phyloP scores from a whole-genome alignment of 2,329 filamentous ascomycete genomes.

The Claviceps pazoutovae region DNA sequence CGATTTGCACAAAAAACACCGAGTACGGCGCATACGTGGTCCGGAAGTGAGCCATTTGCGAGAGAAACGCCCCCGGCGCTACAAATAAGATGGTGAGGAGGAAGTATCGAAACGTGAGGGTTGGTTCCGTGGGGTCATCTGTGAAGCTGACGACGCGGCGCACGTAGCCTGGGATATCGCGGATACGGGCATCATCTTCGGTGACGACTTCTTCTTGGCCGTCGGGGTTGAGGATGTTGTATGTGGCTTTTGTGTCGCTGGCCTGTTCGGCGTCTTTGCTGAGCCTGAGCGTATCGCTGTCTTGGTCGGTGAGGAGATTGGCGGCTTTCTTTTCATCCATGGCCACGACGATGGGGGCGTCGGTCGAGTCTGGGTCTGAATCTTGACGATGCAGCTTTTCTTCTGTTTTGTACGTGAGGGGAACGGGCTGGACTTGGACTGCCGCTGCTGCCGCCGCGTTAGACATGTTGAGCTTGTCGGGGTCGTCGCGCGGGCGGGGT shows the following conservation, averaged over 20 bases:
- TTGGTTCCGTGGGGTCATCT: conserved; percentile 40
- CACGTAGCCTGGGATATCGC: conserved; percentile 34
- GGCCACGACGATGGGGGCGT: background rate
- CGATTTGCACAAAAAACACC: conserved; percentile 48
- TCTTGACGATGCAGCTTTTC: background rate
- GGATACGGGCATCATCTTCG: conserved; percentile 36
- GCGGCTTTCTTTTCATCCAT: conserved; percentile 23
- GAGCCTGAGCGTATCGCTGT: background rate
- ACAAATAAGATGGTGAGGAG: conserved; percentile 40
- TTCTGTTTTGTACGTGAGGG: background rate
- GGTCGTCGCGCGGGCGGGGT: background rate
- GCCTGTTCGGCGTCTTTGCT: conserved; percentile 5
- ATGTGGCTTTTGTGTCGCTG: conserved; percentile 4
- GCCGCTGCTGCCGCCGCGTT: background rate
- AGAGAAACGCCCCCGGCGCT: conserved; percentile 42
- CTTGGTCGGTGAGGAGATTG: background rate
- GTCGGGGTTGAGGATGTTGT: conserved; percentile 9
- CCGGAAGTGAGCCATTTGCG: conserved; percentile 40
- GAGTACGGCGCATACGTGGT: conserved; percentile 45
- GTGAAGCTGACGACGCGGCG: conserved; percentile 42
- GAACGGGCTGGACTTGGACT: background rate
- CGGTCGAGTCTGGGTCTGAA: background rate
- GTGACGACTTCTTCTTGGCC: conserved; percentile 18
- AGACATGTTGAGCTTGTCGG: background rate
- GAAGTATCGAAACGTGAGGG: conserved; percentile 47